A percentile compares a stretch with the other conserved stretches of the same genome.
Conservation (phyloP, 331 rosid genomes). For the Acacia pycnantha region DNA sequence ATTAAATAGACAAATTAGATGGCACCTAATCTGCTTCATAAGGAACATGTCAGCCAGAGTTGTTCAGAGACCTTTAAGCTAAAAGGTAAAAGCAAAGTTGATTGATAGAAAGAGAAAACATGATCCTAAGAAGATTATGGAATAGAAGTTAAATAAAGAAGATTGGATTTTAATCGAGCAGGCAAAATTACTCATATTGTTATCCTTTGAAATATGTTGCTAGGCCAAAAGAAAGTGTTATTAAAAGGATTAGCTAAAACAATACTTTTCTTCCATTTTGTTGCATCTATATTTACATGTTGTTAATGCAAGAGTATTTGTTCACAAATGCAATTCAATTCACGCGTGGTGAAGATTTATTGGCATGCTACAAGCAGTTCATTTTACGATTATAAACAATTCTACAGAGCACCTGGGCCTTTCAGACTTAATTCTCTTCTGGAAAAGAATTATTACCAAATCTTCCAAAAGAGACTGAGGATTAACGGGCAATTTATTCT, state of each 20-base stretch:
- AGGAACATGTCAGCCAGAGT: slow-evolving; percentile 1
- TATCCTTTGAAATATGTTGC: not conserved
- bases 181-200: not conserved
- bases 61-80: not conserved
- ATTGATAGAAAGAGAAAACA: not conserved
- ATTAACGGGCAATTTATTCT: not conserved
- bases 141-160: not conserved
- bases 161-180: not conserved
- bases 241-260: not conserved
- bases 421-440: not conserved
- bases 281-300: not conserved
- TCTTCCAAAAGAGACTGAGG: not conserved
- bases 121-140: not conserved
- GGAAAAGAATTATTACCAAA: not conserved
- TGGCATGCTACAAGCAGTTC: not conserved
- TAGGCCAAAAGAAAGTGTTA: not conserved
- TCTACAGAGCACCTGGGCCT: not conserved
- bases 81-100: not conserved
- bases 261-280: not conserved
- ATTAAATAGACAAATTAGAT: slow-evolving; percentile 25
- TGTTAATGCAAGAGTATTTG: not conserved
- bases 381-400: not conserved
- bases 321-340: not conserved
- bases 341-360: not conserved
- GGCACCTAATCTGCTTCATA: slow-evolving; percentile 16